phyloP scores from a whole-genome alignment of 768 basidiomycete species.

The Agrocybe pediades region DNA sequence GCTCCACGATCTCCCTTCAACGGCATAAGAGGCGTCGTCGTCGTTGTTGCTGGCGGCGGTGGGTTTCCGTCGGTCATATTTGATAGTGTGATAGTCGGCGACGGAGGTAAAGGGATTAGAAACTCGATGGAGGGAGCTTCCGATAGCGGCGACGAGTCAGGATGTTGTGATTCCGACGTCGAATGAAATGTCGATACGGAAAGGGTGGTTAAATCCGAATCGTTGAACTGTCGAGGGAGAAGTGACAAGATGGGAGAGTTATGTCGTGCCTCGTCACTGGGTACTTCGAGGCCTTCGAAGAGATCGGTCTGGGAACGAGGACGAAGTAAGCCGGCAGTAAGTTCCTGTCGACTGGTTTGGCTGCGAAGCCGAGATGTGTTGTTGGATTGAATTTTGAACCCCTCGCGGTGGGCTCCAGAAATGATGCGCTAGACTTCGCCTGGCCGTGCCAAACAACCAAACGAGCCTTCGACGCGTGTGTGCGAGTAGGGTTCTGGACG shows the following conservation, averaged over 20 bases:
- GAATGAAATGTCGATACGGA: too few species aligned
- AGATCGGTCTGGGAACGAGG: not conserved
- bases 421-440: not conserved
- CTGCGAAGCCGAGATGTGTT: not conserved
- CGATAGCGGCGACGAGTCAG: too few species aligned
- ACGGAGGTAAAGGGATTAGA: too few species aligned
- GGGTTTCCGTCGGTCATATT: too few species aligned
- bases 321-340: not conserved
- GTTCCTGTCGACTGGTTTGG: not conserved
- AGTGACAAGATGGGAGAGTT: not conserved
- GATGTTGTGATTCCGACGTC: too few species aligned
- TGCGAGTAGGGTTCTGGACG: too few species aligned
- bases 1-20: constrained; percentile 17
- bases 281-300: not conserved
- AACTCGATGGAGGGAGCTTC: too few species aligned
- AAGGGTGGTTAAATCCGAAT: too few species aligned
- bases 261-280: not conserved
- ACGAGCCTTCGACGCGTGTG: too few species aligned
- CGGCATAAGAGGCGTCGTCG: constrained; percentile 15
- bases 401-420: constrained; percentile 11
- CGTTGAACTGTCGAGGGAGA: too few species aligned
- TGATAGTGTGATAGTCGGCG: too few species aligned
- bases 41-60: not conserved
- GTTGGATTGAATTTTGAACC: not conserved
- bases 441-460: too few species aligned